These are phyloP conservation scores for Cyberlindnera samutprakarnensis DNA, from an alignment of 805 yeast species.

Conservation along the genomic window DNA sequence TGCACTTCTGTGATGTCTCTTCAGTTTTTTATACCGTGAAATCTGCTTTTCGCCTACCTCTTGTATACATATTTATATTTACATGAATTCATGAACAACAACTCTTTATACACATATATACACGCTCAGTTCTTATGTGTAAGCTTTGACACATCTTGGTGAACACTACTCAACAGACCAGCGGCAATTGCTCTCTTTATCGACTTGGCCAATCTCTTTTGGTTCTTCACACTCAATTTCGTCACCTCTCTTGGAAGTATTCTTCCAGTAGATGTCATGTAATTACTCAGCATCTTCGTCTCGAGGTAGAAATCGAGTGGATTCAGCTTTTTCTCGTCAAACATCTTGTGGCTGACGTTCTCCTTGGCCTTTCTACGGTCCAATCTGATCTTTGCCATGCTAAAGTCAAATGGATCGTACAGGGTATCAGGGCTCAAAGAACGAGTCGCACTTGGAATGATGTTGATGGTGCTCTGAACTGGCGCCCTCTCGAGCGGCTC, in stretches of 20 bases:
- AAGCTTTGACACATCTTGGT: constrained; percentile 23
- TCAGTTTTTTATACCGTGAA: too few species aligned
- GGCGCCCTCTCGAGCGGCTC: not conserved
- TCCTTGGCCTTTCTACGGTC: constrained; percentile 31
- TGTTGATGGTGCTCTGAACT: not conserved
- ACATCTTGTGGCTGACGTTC: constrained; percentile 16
- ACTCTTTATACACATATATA: not conserved
- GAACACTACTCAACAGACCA: constrained; percentile 74
- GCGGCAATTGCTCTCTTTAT: constrained; percentile 73
- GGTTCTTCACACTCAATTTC: constrained; percentile 60
- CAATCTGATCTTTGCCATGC: constrained; percentile 47
- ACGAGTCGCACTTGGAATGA: not conserved
- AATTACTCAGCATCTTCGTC: constrained; percentile 62
- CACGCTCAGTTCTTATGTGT: not conserved
- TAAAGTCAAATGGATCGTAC: constrained; percentile 80
- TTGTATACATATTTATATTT: constrained; percentile 3
- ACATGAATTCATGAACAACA: constrained; percentile 4
- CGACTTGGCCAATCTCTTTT: constrained; percentile 66
- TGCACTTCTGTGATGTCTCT: constrained; percentile 6
- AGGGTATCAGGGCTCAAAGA: constrained; percentile 41
- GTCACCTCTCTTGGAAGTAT: constrained; percentile 67
- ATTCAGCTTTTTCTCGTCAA: constrained; percentile 46
- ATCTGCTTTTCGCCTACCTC: too few species aligned
- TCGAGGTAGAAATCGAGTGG: constrained; percentile 67
- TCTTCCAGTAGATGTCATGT: constrained; percentile 64